Conservation (phyloP, 2,329 filamentous ascomycete species). For the Penicillium expansum region DNA sequence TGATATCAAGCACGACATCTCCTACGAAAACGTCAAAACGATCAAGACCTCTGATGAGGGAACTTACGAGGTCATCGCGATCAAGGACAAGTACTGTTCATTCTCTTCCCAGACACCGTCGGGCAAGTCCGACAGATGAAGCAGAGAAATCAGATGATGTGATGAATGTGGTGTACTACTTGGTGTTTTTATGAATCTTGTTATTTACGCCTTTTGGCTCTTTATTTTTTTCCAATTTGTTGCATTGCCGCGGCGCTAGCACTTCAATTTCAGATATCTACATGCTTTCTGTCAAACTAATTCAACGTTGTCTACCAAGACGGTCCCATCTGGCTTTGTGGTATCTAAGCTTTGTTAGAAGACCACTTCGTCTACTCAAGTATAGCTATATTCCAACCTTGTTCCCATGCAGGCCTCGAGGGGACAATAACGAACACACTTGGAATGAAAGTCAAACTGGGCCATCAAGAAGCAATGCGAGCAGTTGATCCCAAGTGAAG, state of each 20-base stretch:
- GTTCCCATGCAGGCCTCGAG: no score
- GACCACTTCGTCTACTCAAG: neutral
- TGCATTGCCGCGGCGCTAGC: conserved; percentile 36
- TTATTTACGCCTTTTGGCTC: neutral
- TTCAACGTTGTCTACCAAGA: neutral
- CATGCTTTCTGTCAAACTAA: conserved; percentile 11
- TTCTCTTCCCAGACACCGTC: conserved; percentile 70
- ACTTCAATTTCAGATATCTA: conserved; percentile 15
- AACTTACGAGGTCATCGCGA: conserved; percentile 94
- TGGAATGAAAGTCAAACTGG: neutral
- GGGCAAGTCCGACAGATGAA: conserved; percentile 42
- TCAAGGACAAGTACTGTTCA: conserved; percentile 89
- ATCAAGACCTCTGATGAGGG: conserved; percentile 88
- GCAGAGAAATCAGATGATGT: conserved; percentile 20
- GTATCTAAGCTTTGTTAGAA: neutral
- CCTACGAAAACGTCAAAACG: conserved; percentile 75
- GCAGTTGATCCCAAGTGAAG: neutral
- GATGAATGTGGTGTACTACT: conserved; percentile 15
- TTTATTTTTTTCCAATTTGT: conserved; percentile 10
- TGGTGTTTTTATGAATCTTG: conserved; percentile 12
- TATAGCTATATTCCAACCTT: neutral
- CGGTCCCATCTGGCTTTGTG: neutral
- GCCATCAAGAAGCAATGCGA: neutral
- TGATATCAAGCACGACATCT: conserved; percentile 86
- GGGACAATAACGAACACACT: neutral